Conservation (phyloP, 257 asterid genomes). For the Gynochthodes officinalis region DNA sequence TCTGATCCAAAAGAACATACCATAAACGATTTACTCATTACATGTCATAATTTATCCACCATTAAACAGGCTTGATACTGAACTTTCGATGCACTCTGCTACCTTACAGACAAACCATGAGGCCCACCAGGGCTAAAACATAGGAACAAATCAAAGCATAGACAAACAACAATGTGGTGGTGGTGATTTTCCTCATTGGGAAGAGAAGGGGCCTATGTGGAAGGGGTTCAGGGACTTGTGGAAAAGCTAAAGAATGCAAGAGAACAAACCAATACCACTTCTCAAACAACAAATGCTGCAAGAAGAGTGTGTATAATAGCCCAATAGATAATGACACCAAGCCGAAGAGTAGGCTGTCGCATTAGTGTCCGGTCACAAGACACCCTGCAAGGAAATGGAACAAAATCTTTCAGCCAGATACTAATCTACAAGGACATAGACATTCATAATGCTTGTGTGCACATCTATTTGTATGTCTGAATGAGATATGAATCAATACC, state of each 20-base stretch:
- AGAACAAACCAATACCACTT: constrained; percentile 26
- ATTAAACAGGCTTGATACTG: neutral
- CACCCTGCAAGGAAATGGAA: constrained; percentile 55
- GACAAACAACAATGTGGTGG: neutral
- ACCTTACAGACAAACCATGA: neutral
- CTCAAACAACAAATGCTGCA: constrained; percentile 71
- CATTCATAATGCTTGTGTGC: neutral
- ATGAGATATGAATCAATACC: constrained; percentile 37
- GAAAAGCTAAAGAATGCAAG: constrained; percentile 20
- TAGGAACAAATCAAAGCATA: neutral
- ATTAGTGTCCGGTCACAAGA: constrained; percentile 94
- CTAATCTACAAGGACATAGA: neutral
- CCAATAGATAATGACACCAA: constrained; percentile 87
- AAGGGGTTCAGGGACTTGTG: neutral
- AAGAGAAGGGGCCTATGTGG: neutral
- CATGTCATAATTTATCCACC: neutral
- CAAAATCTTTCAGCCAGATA: constrained; percentile 11
- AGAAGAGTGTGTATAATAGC: constrained; percentile 78
- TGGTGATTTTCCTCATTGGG: neutral
- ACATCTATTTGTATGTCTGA: neutral
- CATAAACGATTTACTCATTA: neutral
- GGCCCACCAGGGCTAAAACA: neutral
- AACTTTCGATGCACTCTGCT: neutral
- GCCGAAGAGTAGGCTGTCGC: constrained; percentile 96
- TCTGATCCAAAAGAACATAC: neutral